phyloP scores from a whole-genome alignment of 2,329 filamentous ascomycete species.

The Cadophora sp. region DNA sequence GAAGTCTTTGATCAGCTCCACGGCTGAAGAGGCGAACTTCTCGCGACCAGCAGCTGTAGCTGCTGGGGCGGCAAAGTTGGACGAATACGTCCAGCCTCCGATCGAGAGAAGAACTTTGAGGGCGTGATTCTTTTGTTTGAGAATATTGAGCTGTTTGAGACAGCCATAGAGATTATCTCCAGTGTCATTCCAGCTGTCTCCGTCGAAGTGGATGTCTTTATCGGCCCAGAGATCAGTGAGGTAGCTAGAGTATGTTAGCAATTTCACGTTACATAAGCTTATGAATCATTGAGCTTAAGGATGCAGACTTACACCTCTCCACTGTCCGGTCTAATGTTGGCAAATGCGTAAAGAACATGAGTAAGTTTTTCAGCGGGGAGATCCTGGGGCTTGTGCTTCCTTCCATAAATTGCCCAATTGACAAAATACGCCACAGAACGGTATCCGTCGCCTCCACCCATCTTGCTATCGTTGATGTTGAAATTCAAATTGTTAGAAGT shows the following conservation, averaged over 20 bases:
- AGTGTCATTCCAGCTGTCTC: slow-evolving; percentile 72
- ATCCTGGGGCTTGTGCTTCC: slow-evolving; percentile 85
- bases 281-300: too few species aligned
- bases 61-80: slow-evolving; percentile 80
- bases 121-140: slow-evolving; percentile 82
- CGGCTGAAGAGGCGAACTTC: slow-evolving; percentile 75
- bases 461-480: slow-evolving; percentile 21
- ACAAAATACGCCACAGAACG: slow-evolving; percentile 58
- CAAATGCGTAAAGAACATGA: slow-evolving; percentile 90
- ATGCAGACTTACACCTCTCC: slow-evolving; percentile 81
- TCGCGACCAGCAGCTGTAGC: slow-evolving; percentile 73
- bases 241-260: slow-evolving; percentile 43
- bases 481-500: slow-evolving; percentile 3
- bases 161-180: slow-evolving; percentile 89
- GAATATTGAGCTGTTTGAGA: slow-evolving; percentile 84
- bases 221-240: slow-evolving; percentile 70
- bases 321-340: slow-evolving; percentile 78
- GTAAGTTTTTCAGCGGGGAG: slow-evolving; percentile 83
- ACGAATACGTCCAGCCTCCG: slow-evolving; percentile 91
- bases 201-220: slow-evolving; percentile 63
- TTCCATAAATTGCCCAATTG: slow-evolving; percentile 78
- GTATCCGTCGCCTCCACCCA: slow-evolving; percentile 53
- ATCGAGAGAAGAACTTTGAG: slow-evolving; percentile 87
- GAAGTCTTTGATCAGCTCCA: slow-evolving; percentile 77
- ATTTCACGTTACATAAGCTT: too few species aligned